phyloP scores from a whole-genome alignment of 2,329 filamentous ascomycete species.

The Penicillium sp. region DNA sequence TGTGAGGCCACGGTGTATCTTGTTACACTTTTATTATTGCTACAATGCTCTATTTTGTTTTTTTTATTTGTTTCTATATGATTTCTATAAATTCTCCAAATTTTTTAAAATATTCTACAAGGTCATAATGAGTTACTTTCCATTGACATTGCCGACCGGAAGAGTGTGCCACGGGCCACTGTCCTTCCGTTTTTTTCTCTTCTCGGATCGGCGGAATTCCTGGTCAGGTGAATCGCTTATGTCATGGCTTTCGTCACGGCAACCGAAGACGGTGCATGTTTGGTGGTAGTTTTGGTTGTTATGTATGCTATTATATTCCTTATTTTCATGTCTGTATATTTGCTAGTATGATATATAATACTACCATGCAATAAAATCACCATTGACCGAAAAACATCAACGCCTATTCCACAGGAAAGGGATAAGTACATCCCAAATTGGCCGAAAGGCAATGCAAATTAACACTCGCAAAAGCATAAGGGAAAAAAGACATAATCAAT shows the following conservation, averaged over 20 bases:
- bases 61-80: background rate
- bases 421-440: background rate
- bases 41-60: background rate
- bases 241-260: slow-evolving; percentile 39
- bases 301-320: background rate
- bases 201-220: slow-evolving; percentile 40
- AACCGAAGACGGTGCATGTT: slow-evolving; percentile 20
- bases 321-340: background rate
- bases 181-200: slow-evolving; percentile 34
- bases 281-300: no score
- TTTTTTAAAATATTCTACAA: background rate
- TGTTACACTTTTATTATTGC: background rate
- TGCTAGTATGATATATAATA: background rate
- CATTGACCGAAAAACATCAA: background rate
- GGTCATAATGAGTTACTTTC: background rate
- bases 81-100: background rate
- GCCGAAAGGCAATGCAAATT: background rate
- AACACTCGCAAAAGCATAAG: background rate
- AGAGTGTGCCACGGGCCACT: slow-evolving; percentile 25
- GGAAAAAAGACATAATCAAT: background rate
- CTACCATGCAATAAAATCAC: background rate
- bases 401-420: background rate
- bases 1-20: slow-evolving; percentile 28
- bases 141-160: slow-evolving; percentile 9
- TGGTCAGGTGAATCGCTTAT: slow-evolving; percentile 33